Conservation (phyloP, 2,329 filamentous ascomycete genomes). For the Periconia macrospinosa region DNA sequence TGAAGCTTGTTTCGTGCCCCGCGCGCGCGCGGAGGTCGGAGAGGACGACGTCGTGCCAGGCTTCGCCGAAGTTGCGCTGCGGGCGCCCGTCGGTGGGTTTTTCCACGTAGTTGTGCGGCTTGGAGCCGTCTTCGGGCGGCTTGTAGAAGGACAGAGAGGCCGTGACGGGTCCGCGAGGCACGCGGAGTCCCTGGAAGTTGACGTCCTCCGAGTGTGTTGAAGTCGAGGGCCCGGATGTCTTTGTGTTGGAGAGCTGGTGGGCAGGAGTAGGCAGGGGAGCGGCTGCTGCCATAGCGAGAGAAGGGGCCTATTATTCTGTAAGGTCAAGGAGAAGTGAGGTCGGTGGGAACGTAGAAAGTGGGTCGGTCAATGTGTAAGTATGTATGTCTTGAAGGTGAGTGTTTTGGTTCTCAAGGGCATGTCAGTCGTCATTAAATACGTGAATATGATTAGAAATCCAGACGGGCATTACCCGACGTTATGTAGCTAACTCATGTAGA, state of each 20-base stretch:
- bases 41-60: slow-evolving; percentile 59
- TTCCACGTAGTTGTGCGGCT: slow-evolving; percentile 59
- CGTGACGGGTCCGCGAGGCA: slow-evolving; percentile 29
- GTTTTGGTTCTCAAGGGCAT: no score
- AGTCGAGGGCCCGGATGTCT: slow-evolving; percentile 23
- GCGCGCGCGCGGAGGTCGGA: slow-evolving; percentile 76
- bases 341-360: neutral
- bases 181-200: slow-evolving; percentile 33
- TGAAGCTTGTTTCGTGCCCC: slow-evolving; percentile 67
- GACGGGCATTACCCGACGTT: neutral
- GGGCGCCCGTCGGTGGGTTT: slow-evolving; percentile 62
- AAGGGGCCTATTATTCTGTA: neutral
- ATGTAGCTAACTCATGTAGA: slow-evolving; percentile 7
- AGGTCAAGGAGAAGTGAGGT: neutral
- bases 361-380: neutral
- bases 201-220: slow-evolving; percentile 28
- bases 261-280: slow-evolving; percentile 46
- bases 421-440: no score
- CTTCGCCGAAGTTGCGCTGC: slow-evolving; percentile 64
- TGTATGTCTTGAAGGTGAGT: no score
- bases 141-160: slow-evolving; percentile 34
- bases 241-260: slow-evolving; percentile 41
- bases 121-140: slow-evolving; percentile 28
- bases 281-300: slow-evolving; percentile 46
- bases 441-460: slow-evolving; percentile 31